Conservation (phyloP, 768 basidiomycete genomes). For the Panellus pusillus region DNA sequence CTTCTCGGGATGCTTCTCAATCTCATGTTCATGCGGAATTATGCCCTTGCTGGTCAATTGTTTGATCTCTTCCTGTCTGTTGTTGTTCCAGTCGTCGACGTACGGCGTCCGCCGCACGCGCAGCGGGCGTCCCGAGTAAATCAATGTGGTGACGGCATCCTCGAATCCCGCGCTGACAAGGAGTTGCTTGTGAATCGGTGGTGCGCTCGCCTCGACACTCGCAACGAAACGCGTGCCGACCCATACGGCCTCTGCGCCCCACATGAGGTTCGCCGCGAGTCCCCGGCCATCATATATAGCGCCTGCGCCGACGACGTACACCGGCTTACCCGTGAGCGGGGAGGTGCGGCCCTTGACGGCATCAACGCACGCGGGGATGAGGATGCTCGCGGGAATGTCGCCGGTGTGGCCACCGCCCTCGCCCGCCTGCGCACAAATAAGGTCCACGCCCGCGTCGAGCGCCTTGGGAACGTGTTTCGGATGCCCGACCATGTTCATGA, state of each 20-base stretch:
- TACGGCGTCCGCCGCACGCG: conserved; percentile 85
- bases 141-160: conserved; percentile 81
- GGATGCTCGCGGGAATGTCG: conserved; percentile 76
- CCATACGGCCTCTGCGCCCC: conserved; percentile 89
- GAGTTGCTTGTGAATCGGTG: conserved; percentile 82
- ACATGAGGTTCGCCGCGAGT: conserved; percentile 83
- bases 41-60: conserved; percentile 82
- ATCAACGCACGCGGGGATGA: conserved; percentile 91
- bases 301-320: conserved; percentile 90
- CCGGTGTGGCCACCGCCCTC: conserved; percentile 93
- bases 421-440: conserved; percentile 93
- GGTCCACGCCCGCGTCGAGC: conserved; percentile 80
- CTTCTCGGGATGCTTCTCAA: conserved; percentile 82
- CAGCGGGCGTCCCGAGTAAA: conserved; percentile 87
- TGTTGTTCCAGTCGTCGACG: conserved; percentile 82
- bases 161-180: conserved; percentile 70
- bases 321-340: conserved; percentile 77
- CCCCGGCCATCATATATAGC: conserved; percentile 89
- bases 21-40: conserved; percentile 68
- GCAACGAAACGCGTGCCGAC: conserved; percentile 90
- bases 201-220: conserved; percentile 74
- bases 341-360: conserved; percentile 74
- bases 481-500: conserved; percentile 80
- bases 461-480: conserved; percentile 86
- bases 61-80: conserved; percentile 79